A percentile compares a stretch with the other conserved stretches of the same genome.
Conservation (phyloP, 768 basidiomycete genomes). For the Agrocybe pediades region DNA sequence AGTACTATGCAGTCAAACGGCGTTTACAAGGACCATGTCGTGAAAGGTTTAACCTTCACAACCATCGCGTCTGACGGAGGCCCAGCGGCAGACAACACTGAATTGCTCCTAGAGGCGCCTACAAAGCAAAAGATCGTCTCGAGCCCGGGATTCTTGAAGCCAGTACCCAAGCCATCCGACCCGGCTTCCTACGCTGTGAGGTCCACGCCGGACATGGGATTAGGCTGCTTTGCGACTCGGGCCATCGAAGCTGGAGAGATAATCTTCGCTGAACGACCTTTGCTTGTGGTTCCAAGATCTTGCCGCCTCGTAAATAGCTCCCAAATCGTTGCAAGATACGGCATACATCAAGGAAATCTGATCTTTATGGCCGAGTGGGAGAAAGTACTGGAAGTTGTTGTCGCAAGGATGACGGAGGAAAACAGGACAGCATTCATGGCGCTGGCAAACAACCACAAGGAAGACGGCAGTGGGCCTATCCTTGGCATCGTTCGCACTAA, state of each 20-base stretch:
- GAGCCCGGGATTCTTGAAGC: conserved; percentile 1
- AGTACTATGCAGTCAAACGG: conserved; percentile 21
- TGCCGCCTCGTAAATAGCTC: conserved; percentile 37
- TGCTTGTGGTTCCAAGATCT: conserved; percentile 31
- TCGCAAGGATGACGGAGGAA: conserved; percentile 9
- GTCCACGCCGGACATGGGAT: conserved; percentile 23
- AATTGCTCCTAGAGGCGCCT: conserved; percentile 4
- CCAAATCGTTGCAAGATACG: neutral
- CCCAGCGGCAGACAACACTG: neutral
- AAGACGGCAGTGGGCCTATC: conserved; percentile 35
- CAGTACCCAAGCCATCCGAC: neutral
- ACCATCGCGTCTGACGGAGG: conserved; percentile 4
- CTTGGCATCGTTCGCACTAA: conserved; percentile 37
- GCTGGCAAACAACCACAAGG: conserved; percentile 30
- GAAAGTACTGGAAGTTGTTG: neutral
- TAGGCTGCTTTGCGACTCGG: conserved; percentile 32
- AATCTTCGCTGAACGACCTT: conserved; percentile 38
- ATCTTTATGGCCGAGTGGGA: neutral
- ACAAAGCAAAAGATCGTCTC: conserved; percentile 7
- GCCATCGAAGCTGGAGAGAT: conserved; percentile 30
- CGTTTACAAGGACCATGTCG: neutral
- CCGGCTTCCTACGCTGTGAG: conserved; percentile 3
- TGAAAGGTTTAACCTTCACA: conserved; percentile 3
- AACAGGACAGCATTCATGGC: conserved; percentile 28
- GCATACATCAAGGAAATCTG: neutral